Percentiles rank a stretch among this genome's conserved stretches.
These are phyloP conservation scores for Fraxinus albicans DNA, from an alignment of 305 asterid genomes.

Conservation along the genomic window DNA sequence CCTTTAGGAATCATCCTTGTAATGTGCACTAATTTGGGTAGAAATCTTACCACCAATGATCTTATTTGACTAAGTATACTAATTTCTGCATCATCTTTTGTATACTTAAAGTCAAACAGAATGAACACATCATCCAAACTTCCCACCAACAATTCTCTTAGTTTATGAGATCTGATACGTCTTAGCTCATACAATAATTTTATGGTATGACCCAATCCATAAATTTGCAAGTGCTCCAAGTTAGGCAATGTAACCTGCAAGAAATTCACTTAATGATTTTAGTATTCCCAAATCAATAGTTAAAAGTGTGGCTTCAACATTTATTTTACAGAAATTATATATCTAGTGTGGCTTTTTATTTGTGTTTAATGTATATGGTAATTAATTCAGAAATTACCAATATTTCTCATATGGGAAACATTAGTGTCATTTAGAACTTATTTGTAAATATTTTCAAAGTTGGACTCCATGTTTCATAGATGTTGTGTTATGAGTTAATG, in stretches of 20 bases:
- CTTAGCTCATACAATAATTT: background rate
- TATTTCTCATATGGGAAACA: background rate
- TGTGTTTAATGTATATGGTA: background rate
- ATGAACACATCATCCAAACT: background rate
- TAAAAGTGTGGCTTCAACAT: background rate
- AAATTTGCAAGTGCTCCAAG: background rate
- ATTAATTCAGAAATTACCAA: background rate
- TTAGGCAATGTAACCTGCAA: background rate
- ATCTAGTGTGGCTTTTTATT: background rate
- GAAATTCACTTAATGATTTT: background rate
- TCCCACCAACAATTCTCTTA: background rate
- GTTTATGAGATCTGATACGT: background rate
- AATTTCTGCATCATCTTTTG: background rate
- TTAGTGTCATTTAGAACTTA: background rate
- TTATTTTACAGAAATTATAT: background rate
- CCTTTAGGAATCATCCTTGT: slow-evolving; percentile 1
- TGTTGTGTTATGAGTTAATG: background rate
- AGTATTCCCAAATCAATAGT: background rate
- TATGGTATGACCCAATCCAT: background rate
- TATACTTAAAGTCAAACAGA: slow-evolving; percentile 1
- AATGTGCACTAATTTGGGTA: slow-evolving; percentile 6
- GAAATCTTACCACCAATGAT: background rate
- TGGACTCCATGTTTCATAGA: background rate
- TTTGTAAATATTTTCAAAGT: background rate
- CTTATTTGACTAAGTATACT: background rate